Evolutionary conservation across 2,329 filamentous ascomycete species (phyloP).

Genomic region (Rhytidhysteron rufulum): DNA sequence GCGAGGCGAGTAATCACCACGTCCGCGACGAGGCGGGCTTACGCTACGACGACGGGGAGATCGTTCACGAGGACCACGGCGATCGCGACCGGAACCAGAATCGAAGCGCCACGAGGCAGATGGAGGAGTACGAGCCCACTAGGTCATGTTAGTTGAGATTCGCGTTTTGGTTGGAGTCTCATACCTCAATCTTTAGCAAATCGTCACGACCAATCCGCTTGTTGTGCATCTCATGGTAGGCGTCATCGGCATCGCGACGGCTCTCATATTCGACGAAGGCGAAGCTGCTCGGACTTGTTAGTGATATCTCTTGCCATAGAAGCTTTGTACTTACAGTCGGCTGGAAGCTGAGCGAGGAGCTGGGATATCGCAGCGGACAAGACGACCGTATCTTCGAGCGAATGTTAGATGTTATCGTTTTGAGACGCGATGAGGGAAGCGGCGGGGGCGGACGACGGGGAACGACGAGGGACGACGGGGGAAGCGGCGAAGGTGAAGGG

Average conservation of each 20-base stretch:
- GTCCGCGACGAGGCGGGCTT: slow-evolving; percentile 54
- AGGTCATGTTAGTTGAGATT: slow-evolving; percentile 14
- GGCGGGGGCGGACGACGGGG: slow-evolving; percentile 10
- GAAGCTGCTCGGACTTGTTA: slow-evolving; percentile 61
- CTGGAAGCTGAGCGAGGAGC: slow-evolving; percentile 90
- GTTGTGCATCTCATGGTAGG: slow-evolving; percentile 99
- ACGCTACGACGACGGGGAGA: slow-evolving; percentile 47
- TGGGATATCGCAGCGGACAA: slow-evolving; percentile 97
- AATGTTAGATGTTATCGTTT: slow-evolving; percentile 39
- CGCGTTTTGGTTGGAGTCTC: slow-evolving; percentile 17
- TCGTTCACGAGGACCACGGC: slow-evolving; percentile 68
- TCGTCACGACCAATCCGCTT: slow-evolving; percentile 96
- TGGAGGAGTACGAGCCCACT: slow-evolving; percentile 98
- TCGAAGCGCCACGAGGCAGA: slow-evolving; percentile 99
- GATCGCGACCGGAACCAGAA: slow-evolving; percentile 75
- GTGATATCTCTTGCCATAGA: slow-evolving; percentile 4
- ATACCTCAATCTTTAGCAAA: slow-evolving; percentile 93
- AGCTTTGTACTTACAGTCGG: slow-evolving; percentile 71
- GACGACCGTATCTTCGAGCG: slow-evolving; percentile 79
- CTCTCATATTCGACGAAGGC: slow-evolving; percentile 99
- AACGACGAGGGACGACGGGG: slow-evolving; percentile 12
- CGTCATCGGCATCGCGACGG: slow-evolving; percentile 95
- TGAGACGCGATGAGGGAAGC: slow-evolving; percentile 9
- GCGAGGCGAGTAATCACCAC: slow-evolving; percentile 74
- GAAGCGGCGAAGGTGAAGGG: slow-evolving; percentile 12